Percentiles rank a stretch among this genome's conserved stretches.
Conservation (phyloP, 2,329 filamentous ascomycete genomes). For the Cordyceps fumosorosea region DNA sequence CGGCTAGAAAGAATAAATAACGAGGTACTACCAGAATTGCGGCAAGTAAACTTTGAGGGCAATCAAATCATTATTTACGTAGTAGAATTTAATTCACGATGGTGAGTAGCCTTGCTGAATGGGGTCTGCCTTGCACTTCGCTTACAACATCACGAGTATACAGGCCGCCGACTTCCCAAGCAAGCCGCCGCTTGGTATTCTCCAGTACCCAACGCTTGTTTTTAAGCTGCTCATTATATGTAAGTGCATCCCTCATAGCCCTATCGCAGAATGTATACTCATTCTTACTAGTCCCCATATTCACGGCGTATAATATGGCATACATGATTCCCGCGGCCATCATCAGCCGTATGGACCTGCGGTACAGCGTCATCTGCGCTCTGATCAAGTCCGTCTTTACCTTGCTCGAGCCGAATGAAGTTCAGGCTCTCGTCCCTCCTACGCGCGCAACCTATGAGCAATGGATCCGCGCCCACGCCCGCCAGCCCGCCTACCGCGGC, state of each 20-base stretch:
- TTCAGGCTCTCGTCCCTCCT: slow-evolving; percentile 18
- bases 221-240: not conserved
- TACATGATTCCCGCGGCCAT: not conserved
- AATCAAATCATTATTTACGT: not conserved
- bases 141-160: not conserved
- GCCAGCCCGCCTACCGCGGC: not conserved
- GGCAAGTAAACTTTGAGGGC: not conserved
- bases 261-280: not conserved
- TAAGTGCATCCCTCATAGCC: not conserved
- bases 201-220: not conserved
- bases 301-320: not conserved
- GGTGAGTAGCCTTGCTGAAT: not conserved
- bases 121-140: not conserved
- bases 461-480: slow-evolving; percentile 19
- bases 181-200: not conserved
- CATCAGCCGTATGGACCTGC: slow-evolving; percentile 8
- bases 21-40: not conserved
- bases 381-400: slow-evolving; percentile 14
- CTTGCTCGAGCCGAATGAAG: slow-evolving; percentile 16
- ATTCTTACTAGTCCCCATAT: not conserved
- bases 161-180: not conserved
- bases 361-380: slow-evolving; percentile 15
- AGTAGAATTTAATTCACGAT: not conserved
- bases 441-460: slow-evolving; percentile 17
- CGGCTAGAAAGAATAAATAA: not conserved